A percentile compares a stretch with the other conserved stretches of the same genome.
These are phyloP conservation scores for Marasmius sp. DNA, from an alignment of 1,284 basidiomycete genomes.

Conservation along the genomic window DNA sequence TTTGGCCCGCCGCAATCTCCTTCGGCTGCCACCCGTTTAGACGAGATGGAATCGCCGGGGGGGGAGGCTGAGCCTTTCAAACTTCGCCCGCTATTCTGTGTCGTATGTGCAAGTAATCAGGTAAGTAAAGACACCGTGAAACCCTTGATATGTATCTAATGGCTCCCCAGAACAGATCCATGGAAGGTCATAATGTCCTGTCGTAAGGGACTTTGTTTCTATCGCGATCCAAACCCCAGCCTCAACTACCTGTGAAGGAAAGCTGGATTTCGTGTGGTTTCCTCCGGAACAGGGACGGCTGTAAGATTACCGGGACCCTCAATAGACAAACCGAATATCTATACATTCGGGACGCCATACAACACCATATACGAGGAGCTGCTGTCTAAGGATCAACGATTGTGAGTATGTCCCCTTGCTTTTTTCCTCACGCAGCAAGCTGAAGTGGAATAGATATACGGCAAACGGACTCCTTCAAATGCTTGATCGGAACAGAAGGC, in stretches of 20 bases:
- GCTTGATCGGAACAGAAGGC: constrained; percentile 92
- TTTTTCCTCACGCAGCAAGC: neutral
- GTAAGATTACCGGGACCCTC: constrained; percentile 95
- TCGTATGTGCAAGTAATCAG: constrained; percentile 98
- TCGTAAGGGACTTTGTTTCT: constrained; percentile 53
- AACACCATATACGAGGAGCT: constrained; percentile 95
- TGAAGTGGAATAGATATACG: constrained; percentile 67
- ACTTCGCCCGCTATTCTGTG: constrained; percentile 84
- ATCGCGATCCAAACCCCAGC: neutral
- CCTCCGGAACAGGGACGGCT: constrained; percentile 95
- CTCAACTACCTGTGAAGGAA: constrained; percentile 47
- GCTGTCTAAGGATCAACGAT: constrained; percentile 77
- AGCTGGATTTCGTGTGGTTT: constrained; percentile 89
- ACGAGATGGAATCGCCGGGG: neutral
- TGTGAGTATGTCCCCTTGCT: constrained; percentile 54
- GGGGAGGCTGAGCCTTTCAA: constrained; percentile 41
- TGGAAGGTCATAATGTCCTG: constrained; percentile 96
- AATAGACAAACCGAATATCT: constrained; percentile 98
- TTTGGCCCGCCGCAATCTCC: neutral
- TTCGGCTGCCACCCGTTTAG: neutral
- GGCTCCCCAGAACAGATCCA: constrained; percentile 85
- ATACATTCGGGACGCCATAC: constrained; percentile 98
- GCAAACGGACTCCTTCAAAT: constrained; percentile 96
- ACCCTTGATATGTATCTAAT: constrained; percentile 9
- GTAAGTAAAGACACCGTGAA: constrained; percentile 41